phyloP scores from a whole-genome alignment of 2,329 filamentous ascomycete genomes.

The Phyllosticta citribraziliensis region DNA sequence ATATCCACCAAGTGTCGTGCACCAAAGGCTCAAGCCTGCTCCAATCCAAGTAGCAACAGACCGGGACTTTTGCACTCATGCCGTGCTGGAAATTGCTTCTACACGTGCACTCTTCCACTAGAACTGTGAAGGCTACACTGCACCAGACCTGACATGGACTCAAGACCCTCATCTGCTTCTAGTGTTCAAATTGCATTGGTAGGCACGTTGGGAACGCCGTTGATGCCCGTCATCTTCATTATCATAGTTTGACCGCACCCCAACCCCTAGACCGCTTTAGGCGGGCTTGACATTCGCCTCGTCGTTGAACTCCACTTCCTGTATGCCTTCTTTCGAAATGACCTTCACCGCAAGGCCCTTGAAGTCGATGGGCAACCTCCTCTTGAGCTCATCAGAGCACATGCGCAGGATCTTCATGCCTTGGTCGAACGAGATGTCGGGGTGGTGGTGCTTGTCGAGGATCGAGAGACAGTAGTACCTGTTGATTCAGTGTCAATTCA shows the following conservation, averaged over 20 bases:
- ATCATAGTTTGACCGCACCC: neutral
- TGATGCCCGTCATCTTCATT: neutral
- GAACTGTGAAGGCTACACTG: neutral
- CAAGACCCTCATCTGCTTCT: neutral
- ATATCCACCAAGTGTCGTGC: too few species aligned
- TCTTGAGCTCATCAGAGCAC: slow-evolving; percentile 96
- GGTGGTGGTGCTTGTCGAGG: slow-evolving; percentile 96
- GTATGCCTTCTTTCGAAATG: slow-evolving; percentile 86
- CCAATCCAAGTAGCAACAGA: too few species aligned
- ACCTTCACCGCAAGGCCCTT: slow-evolving; percentile 93
- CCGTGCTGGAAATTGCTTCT: too few species aligned
- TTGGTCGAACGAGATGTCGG: slow-evolving; percentile 79
- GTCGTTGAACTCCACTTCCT: slow-evolving; percentile 77
- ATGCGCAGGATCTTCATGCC: slow-evolving; percentile 86
- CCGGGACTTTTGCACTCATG: too few species aligned
- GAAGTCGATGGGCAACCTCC: slow-evolving; percentile 95
- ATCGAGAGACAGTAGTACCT: slow-evolving; percentile 97
- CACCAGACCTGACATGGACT: neutral
- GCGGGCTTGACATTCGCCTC: slow-evolving; percentile 53
- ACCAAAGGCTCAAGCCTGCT: too few species aligned
- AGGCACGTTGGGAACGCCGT: neutral
- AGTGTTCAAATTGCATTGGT: neutral
- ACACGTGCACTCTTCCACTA: too few species aligned
- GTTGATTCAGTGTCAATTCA: neutral
- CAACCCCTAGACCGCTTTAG: neutral